These are phyloP conservation scores for Melanogaster broomeanus DNA, from an alignment of 768 basidiomycete genomes.

Conservation along the genomic window DNA sequence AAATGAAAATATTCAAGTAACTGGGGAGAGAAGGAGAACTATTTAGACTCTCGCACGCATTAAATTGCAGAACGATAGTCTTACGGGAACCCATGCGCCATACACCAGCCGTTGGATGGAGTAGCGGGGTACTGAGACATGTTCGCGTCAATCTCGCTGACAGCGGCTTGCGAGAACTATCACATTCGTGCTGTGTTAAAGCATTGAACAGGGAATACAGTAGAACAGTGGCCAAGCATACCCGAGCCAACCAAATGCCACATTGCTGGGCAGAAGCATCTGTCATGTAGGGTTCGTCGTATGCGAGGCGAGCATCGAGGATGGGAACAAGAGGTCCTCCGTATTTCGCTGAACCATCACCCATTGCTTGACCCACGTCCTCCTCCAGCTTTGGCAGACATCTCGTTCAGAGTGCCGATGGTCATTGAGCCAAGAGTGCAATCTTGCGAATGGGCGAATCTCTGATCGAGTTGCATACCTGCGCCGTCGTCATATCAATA, in stretches of 20 bases:
- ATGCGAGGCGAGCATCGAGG: conserved; percentile 32
- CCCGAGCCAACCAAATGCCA: conserved; percentile 35
- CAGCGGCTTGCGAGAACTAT: conserved; percentile 29
- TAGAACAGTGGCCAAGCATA: not conserved
- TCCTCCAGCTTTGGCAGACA: conserved; percentile 17
- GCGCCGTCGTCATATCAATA: conserved; percentile 34
- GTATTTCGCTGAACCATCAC: conserved; percentile 29
- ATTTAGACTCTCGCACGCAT: no score
- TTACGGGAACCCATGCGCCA: no score
- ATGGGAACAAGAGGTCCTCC: conserved; percentile 28
- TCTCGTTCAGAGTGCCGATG: conserved; percentile 24
- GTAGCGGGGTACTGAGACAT: conserved; percentile 36
- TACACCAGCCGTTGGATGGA: no score
- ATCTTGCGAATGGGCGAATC: no score
- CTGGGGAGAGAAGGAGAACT: no score
- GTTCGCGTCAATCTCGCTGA: conserved; percentile 28
- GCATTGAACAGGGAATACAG: not conserved
- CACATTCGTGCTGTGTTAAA: conserved; percentile 21
- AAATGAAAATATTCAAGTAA: no score
- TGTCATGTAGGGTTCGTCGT: conserved; percentile 31
- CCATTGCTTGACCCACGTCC: conserved; percentile 5
- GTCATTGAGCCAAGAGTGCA: conserved; percentile 28
- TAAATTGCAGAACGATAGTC: no score
- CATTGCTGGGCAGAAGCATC: conserved; percentile 29
- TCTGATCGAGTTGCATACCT: conserved; percentile 27